These are phyloP conservation scores for Uronychia setigera DNA, from an alignment of 73 alveolate genomes.

Conservation along the genomic window DNA sequence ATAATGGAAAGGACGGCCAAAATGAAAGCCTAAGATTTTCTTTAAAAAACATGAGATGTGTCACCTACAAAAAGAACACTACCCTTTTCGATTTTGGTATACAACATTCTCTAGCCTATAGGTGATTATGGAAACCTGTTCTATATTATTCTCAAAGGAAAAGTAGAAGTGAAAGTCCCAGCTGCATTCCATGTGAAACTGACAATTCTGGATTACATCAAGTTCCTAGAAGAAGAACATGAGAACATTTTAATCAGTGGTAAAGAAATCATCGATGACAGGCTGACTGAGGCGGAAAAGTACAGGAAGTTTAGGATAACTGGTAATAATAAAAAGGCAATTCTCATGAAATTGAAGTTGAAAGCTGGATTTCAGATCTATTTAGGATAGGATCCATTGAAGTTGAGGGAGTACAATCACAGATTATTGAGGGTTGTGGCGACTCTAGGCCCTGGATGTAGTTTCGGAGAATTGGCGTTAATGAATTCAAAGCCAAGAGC, in stretches of 20 bases:
- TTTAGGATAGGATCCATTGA: background rate
- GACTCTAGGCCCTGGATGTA: background rate
- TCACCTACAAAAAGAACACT: background rate
- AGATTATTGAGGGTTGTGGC: background rate
- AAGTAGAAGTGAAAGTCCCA: background rate
- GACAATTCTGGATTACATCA: background rate
- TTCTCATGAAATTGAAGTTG: background rate
- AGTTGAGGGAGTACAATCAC: background rate
- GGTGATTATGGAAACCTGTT: background rate
- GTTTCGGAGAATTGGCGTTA: background rate
- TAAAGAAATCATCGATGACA: background rate
- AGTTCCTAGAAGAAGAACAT: background rate
- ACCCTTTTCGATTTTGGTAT: background rate
- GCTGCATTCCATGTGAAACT: background rate
- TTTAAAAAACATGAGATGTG: background rate
- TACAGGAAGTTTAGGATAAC: background rate
- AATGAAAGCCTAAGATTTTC: background rate
- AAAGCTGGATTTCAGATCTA: background rate
- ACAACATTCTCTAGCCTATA: background rate
- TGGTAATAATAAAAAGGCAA: background rate
- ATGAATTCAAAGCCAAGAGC: background rate
- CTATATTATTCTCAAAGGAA: background rate
- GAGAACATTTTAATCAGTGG: background rate
- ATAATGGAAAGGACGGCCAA: background rate
- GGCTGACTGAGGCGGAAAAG: constrained; percentile 1